Percentiles rank a stretch among this genome's conserved stretches.
phyloP scores from a whole-genome alignment of 148 eudicot species.

The Chenopodium formosanum region DNA sequence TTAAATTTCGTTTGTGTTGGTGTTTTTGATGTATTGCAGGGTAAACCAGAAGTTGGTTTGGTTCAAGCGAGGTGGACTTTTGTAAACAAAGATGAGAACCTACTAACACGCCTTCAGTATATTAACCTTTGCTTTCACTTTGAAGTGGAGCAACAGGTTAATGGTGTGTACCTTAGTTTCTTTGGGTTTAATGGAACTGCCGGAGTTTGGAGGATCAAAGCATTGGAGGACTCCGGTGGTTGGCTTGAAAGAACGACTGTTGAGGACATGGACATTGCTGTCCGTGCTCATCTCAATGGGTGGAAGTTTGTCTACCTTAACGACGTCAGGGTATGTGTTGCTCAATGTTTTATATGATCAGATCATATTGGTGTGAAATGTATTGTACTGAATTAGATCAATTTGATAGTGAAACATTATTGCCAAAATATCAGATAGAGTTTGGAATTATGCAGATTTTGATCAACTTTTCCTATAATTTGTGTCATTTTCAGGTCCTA shows the following conservation, averaged over 20 bases:
- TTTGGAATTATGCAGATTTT: not conserved
- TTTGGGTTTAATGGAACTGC: constrained; percentile 95
- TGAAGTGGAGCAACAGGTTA: constrained; percentile 88
- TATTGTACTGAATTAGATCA: not conserved
- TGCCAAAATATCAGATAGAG: not conserved
- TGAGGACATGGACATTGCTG: constrained; percentile 87
- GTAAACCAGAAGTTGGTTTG: constrained; percentile 62
- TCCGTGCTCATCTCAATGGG: constrained; percentile 76
- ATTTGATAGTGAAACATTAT: constrained; percentile 1
- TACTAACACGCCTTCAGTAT: constrained; percentile 70
- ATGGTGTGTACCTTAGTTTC: constrained; percentile 69
- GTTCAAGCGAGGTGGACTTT: constrained; percentile 86
- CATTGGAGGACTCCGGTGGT: constrained; percentile 77
- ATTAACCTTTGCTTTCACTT: constrained; percentile 77
- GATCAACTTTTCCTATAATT: not conserved
- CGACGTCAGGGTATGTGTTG: constrained; percentile 59
- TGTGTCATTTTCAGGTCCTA: constrained; percentile 43
- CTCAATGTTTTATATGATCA: not conserved
- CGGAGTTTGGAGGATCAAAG: constrained; percentile 86
- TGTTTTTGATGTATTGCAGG: constrained; percentile 36
- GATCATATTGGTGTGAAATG: not conserved
- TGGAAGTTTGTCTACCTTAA: constrained; percentile 81
- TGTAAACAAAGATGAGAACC: constrained; percentile 80
- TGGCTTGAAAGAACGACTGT: constrained; percentile 86
- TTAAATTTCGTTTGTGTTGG: constrained; percentile 17